Percentiles rank a stretch among this genome's conserved stretches.
Conservation (phyloP, 306 rosid species). For the barrel medic (Medicago truncatula) region MtrunA17r5.0-ANR NC_053045.1:58446001-58446500, state of each 20-base stretch:
- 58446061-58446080: slow-evolving; percentile 54
- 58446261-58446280: slow-evolving; percentile 23
- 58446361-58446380: slow-evolving; percentile 40
- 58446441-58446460: slow-evolving; percentile 51
- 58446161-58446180: slow-evolving; percentile 45
- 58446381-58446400: slow-evolving; percentile 37
- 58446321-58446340: slow-evolving; percentile 41
- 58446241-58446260: slow-evolving; percentile 34
- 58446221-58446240: slow-evolving; percentile 25
- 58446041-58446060: slow-evolving; percentile 47
- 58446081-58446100: slow-evolving; percentile 56
- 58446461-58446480: slow-evolving; percentile 43
- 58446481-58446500: slow-evolving; percentile 29
- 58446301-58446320: slow-evolving; percentile 55
- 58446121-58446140: slow-evolving; percentile 59
- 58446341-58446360: neutral
- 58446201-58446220: slow-evolving; percentile 29
- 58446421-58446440: slow-evolving; percentile 50
- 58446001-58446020: slow-evolving; percentile 41
- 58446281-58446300: slow-evolving; percentile 48
- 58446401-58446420: slow-evolving; percentile 45
- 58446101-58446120: slow-evolving; percentile 49
- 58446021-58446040: slow-evolving; percentile 48
- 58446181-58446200: slow-evolving; percentile 42
- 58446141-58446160: slow-evolving; percentile 58